Conservation (phyloP, 257 asterid species). For the Lycium ferocissimum region DNA sequence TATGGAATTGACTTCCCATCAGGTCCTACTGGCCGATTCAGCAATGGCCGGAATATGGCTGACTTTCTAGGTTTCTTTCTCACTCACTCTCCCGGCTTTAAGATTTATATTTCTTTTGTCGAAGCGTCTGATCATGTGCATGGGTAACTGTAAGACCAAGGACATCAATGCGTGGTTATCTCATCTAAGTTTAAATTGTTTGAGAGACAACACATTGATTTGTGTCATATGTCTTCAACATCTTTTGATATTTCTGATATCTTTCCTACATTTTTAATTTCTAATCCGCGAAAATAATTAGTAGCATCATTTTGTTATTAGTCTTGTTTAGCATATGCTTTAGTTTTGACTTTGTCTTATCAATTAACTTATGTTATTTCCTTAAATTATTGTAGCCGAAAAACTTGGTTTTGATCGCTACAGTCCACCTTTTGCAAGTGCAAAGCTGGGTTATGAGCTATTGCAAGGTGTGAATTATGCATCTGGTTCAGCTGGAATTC, state of each 20-base stretch:
- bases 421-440: constrained; percentile 26
- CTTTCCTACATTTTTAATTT: neutral
- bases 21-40: constrained; percentile 53
- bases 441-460: neutral
- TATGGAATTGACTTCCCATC: constrained; percentile 53
- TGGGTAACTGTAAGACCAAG: neutral
- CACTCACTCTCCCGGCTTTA: neutral
- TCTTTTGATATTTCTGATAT: too few species aligned
- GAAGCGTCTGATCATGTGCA: neutral
- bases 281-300: neutral
- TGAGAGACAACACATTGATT: too few species aligned
- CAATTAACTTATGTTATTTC: neutral
- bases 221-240: too few species aligned
- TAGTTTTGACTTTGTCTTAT: neutral
- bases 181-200: neutral
- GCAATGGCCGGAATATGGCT: constrained; percentile 44
- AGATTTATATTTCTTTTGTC: neutral
- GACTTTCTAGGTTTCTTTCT: constrained; percentile 46
- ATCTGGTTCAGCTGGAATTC: constrained; percentile 36
- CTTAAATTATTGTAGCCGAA: constrained; percentile 25
- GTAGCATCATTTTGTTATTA: neutral
- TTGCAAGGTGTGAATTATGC: constrained; percentile 31
- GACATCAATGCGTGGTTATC: neutral
- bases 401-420: constrained; percentile 20
- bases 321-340: neutral